Conservation (phyloP, 108 stramenopile species). For the Skeletonema grethae region DNA sequence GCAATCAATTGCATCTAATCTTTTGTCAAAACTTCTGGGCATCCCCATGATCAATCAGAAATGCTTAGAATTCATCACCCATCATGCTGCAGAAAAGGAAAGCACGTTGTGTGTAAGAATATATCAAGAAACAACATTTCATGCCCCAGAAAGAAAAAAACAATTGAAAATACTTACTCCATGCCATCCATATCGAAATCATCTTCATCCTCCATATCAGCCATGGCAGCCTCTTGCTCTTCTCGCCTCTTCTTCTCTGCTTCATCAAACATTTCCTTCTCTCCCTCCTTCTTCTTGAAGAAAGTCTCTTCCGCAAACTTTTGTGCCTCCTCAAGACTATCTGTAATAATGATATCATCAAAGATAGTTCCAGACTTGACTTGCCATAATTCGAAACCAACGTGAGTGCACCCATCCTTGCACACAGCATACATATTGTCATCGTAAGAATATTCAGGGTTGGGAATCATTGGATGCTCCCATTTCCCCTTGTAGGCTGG, state of each 20-base stretch:
- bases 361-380: conserved; percentile 97
- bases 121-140: not conserved
- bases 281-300: conserved; percentile 95
- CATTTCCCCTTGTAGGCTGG: conserved; percentile 98
- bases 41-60: not conserved
- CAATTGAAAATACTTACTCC: conserved; percentile 25
- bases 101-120: not conserved
- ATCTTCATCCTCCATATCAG: conserved; percentile 29
- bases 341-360: conserved; percentile 98
- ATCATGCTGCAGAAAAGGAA: conserved; percentile 18
- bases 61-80: conserved; percentile 47
- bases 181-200: conserved; percentile 16
- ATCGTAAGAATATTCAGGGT: conserved; percentile 94
- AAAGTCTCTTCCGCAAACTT: conserved; percentile 96
- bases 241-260: conserved; percentile 66
- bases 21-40: not conserved
- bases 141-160: not conserved
- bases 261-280: conserved; percentile 95
- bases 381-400: conserved; percentile 99
- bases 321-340: conserved; percentile 96
- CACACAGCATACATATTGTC: conserved; percentile 92
- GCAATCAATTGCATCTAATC: not conserved
- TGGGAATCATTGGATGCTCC: conserved; percentile 93
- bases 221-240: conserved; percentile 40
- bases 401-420: conserved; percentile 93